Base-by-base conservation (phyloP, 2,329 filamentous ascomycete genomes). In the Colletotrichum acutatum region DNA sequence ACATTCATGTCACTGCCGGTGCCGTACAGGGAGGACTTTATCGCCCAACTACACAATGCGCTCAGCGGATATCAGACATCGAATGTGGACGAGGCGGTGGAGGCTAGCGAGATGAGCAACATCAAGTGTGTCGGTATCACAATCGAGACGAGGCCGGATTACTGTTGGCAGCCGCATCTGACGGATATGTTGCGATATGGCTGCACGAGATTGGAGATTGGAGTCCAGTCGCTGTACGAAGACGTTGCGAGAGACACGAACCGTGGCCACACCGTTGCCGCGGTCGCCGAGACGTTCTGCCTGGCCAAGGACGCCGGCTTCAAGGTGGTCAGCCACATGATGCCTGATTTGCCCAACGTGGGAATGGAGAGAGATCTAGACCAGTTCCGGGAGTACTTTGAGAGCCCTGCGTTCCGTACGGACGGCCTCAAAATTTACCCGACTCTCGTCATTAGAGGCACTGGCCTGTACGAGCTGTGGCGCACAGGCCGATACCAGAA, bases 251-350 rank as follows among this genome's bases (percentile, higher is more conserved):
- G 97, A 79, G 97, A 99, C 84, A 98, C 97, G 0, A 99, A 99
- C 83, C 90, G 97, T 79, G 97, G 97, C 0, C 97, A 99, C 82
- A 99, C 97, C 0, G 97, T 99, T 28, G 95, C 95, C 7, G 91
- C 97, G 1, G 97, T 99, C 0, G 96, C 95, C 34, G 95, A 99
- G 83, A 99, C 97, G 0, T 99, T 99, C 81, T 97, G 94, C 77
- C 88, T 98, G n/a, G 92, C 97, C 75, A 99, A 99, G 83, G 97
- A 99, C 82, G 95, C 97, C 6, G 97, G 97, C 0, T 99, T 98
- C 89, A 99, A 99, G 83, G 97, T 99, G 0, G 97, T 99, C 75
- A 97, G 94, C 76, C 97, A 99, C 84, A 99, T 99, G 97, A 99
- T 99, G 97, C 97, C 97, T 1, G 97, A 99, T 81, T 85, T 99